Conservation (phyloP, 768 basidiomycete genomes). For the Amanita thiersii region DNA sequence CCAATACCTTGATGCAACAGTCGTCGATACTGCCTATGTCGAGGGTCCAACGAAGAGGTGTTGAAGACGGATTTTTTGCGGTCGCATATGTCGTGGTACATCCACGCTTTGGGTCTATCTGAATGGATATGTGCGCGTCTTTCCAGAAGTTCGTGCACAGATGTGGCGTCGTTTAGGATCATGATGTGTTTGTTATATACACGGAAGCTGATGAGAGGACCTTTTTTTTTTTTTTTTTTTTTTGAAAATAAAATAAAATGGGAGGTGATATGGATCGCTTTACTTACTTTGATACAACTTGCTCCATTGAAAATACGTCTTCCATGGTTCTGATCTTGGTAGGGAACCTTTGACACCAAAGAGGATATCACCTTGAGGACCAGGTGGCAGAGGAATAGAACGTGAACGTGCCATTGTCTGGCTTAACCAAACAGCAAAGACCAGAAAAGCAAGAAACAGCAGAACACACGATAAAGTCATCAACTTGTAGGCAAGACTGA, state of each 20-base stretch:
- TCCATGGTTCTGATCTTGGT: neutral
- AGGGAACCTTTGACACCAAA: neutral
- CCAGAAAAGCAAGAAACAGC: too few species aligned
- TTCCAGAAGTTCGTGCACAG: slow-evolving; percentile 37
- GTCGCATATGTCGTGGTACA: slow-evolving; percentile 22
- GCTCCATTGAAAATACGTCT: neutral
- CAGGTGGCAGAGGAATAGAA: neutral
- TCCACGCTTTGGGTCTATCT: slow-evolving; percentile 29
- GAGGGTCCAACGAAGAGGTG: slow-evolving; percentile 19
- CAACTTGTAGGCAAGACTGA: too few species aligned
- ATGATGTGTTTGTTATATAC: slow-evolving; percentile 29
- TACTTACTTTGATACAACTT: neutral
- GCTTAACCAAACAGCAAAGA: too few species aligned
- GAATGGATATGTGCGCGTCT: slow-evolving; percentile 38
- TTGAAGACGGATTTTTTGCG: slow-evolving; percentile 21
- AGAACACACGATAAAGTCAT: too few species aligned
- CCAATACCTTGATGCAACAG: slow-evolving; percentile 19
- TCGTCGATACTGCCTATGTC: slow-evolving; percentile 25
- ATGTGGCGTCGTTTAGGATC: slow-evolving; percentile 34
- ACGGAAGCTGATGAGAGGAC: slow-evolving; percentile 27
- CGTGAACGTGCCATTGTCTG: too few species aligned
- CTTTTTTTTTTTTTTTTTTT: slow-evolving; percentile 24
- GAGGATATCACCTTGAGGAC: neutral
- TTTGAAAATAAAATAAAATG: neutral
- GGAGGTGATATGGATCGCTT: too few species aligned